Percentiles rank a stretch among this genome's conserved stretches.
These are phyloP conservation scores for Polysphondylium violaceum DNA, from an alignment of 78 protist species.

Conservation along the genomic window DNA sequence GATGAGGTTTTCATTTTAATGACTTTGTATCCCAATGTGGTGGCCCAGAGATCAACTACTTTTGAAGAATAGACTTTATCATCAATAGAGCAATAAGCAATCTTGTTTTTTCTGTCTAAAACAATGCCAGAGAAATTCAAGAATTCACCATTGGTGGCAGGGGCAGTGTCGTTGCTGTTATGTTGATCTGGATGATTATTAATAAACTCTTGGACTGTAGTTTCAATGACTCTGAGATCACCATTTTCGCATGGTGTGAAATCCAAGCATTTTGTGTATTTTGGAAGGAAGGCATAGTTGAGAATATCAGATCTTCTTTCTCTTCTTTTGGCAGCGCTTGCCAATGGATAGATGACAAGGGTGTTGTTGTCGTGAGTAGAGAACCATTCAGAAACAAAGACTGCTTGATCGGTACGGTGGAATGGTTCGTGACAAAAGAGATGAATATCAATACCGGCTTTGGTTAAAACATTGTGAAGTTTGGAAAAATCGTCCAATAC, in stretches of 20 bases:
- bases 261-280: constrained; percentile 32
- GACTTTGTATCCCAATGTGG: constrained; percentile 14
- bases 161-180: not conserved
- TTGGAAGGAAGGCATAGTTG: constrained; percentile 20
- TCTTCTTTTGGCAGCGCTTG: constrained; percentile 18
- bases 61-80: not conserved
- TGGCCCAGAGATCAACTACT: constrained; percentile 24
- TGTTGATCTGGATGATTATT: not conserved
- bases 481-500: constrained; percentile 51
- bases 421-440: constrained; percentile 69
- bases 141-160: not conserved
- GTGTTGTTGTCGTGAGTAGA: constrained; percentile 59
- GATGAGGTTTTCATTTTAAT: not conserved
- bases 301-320: constrained; percentile 72
- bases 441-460: constrained; percentile 48
- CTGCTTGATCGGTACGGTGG: constrained; percentile 70
- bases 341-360: constrained; percentile 68
- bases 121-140: constrained; percentile 47
- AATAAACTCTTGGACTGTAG: constrained; percentile 20
- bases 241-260: constrained; percentile 60
- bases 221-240: not conserved
- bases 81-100: constrained; percentile 32
- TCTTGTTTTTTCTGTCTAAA: constrained; percentile 43
- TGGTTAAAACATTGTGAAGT: constrained; percentile 25
- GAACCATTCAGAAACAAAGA: constrained; percentile 76